A percentile compares a stretch with the other conserved stretches of the same genome.
Evolutionary conservation across 352 stramenopile species (phyloP).

Genomic region (Detonula confervacea): DNA sequence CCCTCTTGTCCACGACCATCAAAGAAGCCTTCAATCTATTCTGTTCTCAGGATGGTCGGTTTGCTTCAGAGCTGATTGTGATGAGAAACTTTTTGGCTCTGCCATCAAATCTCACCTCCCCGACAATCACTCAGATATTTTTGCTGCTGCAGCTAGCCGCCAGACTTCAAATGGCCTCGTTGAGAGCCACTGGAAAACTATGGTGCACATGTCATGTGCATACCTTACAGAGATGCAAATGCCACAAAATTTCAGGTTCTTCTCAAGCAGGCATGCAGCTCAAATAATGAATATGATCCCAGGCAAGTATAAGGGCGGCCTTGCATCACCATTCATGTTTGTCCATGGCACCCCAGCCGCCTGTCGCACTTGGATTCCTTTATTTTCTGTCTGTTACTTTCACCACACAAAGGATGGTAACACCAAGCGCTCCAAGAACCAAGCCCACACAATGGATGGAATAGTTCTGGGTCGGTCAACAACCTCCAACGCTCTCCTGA

Average conservation of each 20-base stretch:
- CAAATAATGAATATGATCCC: conserved; percentile 33
- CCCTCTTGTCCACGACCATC: neutral
- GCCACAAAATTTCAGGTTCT: conserved; percentile 24
- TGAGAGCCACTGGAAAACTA: conserved; percentile 29
- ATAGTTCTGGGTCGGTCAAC: conserved; percentile 27
- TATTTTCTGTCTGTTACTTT: conserved; percentile 30
- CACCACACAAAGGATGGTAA: neutral
- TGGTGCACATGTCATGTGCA: conserved; percentile 22
- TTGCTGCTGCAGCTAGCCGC: conserved; percentile 14
- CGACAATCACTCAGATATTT: conserved; percentile 8
- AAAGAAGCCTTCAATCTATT: conserved; percentile 25
- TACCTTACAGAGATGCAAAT: conserved; percentile 44
- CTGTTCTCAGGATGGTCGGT: conserved; percentile 7
- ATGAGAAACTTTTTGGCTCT: conserved; percentile 26
- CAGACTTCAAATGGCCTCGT: conserved; percentile 40
- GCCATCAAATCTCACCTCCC: neutral
- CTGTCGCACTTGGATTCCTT: conserved; percentile 12
- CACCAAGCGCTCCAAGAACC: neutral
- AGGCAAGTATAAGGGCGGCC: neutral
- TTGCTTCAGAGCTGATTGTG: conserved; percentile 39
- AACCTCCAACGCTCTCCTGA: conserved; percentile 13
- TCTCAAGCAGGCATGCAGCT: conserved; percentile 4
- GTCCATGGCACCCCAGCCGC: conserved; percentile 14
- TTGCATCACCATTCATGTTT: conserved; percentile 21
- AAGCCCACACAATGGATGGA: conserved; percentile 32